phyloP scores from a whole-genome alignment of 495 filamentous ascomycete genomes.

The Collariella sp. region DNA sequence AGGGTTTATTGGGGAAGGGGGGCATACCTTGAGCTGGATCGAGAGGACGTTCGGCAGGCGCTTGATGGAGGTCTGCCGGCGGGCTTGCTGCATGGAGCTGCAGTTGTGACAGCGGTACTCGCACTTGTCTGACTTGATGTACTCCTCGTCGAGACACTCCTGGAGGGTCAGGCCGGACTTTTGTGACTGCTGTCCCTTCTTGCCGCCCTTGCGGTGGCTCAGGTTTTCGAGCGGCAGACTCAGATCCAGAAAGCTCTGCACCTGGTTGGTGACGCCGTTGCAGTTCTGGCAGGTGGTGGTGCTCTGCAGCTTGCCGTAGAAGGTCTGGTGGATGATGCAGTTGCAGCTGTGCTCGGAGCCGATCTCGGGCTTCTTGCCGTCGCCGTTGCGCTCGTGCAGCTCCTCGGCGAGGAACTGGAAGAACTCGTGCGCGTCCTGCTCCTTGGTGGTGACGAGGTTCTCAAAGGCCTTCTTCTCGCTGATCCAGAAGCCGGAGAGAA shows the following conservation, averaged over 20 bases:
- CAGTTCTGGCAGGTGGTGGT: conserved; percentile 83
- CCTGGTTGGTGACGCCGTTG: conserved; percentile 62
- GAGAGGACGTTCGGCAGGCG: conserved; percentile 76
- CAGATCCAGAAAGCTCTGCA: conserved; percentile 80
- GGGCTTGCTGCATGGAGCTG: conserved; percentile 59
- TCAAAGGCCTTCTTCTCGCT: conserved; percentile 51
- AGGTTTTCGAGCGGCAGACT: conserved; percentile 67
- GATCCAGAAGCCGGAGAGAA: conserved; percentile 73
- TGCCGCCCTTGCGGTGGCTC: conserved; percentile 41
- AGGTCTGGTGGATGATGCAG: conserved; percentile 83
- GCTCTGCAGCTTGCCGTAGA: conserved; percentile 79
- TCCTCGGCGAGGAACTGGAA: conserved; percentile 87
- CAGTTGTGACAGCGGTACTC: conserved; percentile 78
- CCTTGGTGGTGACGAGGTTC: conserved; percentile 80
- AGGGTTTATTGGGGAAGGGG: too few relatives aligned
- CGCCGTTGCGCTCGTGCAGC: conserved; percentile 62
- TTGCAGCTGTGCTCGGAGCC: conserved; percentile 58
- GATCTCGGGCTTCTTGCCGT: conserved; percentile 44
- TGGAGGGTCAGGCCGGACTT: conserved; percentile 50
- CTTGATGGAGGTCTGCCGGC: conserved; percentile 71
- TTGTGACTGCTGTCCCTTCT: conserved; percentile 27
- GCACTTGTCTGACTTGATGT: conserved; percentile 65
- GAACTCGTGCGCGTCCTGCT: conserved; percentile 93
- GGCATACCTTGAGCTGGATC: conserved; percentile 76
- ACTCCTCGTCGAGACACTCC: conserved; percentile 71